Conservation (phyloP, 2,329 filamentous ascomycete genomes). For the Juglanconis oblonga region DNA sequence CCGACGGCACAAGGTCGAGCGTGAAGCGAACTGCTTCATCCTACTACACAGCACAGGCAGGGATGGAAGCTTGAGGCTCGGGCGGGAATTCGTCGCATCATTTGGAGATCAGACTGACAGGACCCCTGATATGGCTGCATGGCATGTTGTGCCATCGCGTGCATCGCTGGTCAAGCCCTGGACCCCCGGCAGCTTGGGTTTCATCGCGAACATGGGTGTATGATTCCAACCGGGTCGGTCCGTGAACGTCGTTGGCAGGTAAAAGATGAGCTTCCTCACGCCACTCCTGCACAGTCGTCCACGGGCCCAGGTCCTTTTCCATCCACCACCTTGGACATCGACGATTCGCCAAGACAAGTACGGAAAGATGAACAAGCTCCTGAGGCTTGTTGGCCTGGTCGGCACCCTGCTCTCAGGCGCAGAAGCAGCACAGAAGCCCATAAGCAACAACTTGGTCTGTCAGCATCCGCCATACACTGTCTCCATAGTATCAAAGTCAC, state of each 20-base stretch:
- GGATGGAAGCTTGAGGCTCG: background rate
- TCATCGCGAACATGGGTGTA: background rate
- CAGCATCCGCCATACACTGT: constrained; percentile 31
- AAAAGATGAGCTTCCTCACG: background rate
- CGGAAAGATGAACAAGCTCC: background rate
- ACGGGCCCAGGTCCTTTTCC: too few relatives aligned
- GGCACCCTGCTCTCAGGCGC: background rate
- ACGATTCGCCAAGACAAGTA: background rate
- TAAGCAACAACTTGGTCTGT: constrained; percentile 23
- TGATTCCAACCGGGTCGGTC: background rate
- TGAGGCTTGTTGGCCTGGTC: background rate
- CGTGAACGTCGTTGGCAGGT: background rate
- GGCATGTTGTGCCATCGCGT: background rate
- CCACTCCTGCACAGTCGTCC: too few relatives aligned
- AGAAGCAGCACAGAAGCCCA: constrained; percentile 23
- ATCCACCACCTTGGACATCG: too few relatives aligned
- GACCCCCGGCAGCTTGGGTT: background rate
- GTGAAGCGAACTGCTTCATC: background rate
- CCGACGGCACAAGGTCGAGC: background rate
- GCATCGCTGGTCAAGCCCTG: background rate
- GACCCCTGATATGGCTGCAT: constrained; percentile 8
- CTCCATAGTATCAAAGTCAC: constrained; percentile 33
- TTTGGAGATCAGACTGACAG: constrained; percentile 12
- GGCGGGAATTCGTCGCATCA: constrained; percentile 6
- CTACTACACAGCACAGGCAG: background rate